phyloP scores from a whole-genome alignment of 1,284 basidiomycete species.

The Ustilago bromivora region DNA sequence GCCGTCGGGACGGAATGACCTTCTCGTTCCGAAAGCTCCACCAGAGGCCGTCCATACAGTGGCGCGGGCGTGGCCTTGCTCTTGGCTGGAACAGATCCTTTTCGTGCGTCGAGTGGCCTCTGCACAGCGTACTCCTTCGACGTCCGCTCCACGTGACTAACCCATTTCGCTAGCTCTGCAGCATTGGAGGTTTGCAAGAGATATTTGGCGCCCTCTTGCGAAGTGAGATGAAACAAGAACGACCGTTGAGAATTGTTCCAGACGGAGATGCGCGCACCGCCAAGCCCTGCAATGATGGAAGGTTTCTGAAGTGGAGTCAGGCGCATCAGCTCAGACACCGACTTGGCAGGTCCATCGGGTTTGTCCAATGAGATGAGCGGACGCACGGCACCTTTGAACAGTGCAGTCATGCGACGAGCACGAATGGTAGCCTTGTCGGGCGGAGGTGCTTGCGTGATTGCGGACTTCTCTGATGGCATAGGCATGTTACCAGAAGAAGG shows the following conservation, averaged over 20 bases:
- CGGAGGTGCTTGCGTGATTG: constrained; percentile 24
- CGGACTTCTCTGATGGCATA: constrained; percentile 13
- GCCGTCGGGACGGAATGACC: constrained; percentile 57
- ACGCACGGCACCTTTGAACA: constrained; percentile 64
- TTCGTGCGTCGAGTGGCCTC: constrained; percentile 19
- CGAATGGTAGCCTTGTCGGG: constrained; percentile 51
- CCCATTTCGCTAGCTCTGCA: constrained; percentile 60
- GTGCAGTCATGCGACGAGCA: constrained; percentile 63
- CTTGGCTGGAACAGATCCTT: constrained; percentile 15
- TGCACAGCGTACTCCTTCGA: constrained; percentile 41
- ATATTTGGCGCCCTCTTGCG: constrained; percentile 59
- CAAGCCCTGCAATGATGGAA: constrained; percentile 50
- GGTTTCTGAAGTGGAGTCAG: constrained; percentile 58
- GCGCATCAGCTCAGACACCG: constrained; percentile 50
- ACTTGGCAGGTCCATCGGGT: constrained; percentile 38
- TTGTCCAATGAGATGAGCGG: constrained; percentile 57
- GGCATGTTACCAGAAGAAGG: constrained; percentile 17
- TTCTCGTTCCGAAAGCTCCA: constrained; percentile 55
- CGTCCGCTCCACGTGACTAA: constrained; percentile 49
- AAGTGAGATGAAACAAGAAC: constrained; percentile 63
- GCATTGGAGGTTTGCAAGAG: constrained; percentile 63
- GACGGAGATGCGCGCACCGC: constrained; percentile 54
- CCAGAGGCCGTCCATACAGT: constrained; percentile 57
- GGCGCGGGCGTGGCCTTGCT: constrained; percentile 28
- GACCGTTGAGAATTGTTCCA: constrained; percentile 65